Base-by-base conservation (phyloP, 2,329 filamentous ascomycete species). In the Knufia petricola region DNA sequence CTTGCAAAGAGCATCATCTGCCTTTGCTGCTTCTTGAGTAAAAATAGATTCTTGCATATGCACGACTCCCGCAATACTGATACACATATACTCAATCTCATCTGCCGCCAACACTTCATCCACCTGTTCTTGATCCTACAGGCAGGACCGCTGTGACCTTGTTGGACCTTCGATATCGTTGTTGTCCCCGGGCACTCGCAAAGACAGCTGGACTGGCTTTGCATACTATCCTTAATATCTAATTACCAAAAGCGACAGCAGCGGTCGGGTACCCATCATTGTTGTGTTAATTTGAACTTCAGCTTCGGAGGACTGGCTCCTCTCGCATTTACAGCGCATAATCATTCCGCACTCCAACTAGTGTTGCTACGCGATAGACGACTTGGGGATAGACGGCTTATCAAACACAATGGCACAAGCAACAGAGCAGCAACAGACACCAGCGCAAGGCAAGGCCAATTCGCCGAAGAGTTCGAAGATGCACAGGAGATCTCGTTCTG, bases 401-500 rank as follows among this genome's bases (percentile, higher is more conserved):
- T 9, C 6, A 13, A n/a, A 8, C 46, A 20, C 26, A 30, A 59
- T 59, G 55, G 54, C 50, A 37, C 51, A 56, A 38, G 38, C 53
- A 13, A 50, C 49, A 37, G 55, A 53, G 37, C 55, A 55, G 46
- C 55, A 51, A 46, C 37, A 43, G 34, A 51, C 50, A 12, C 49
- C 51, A n/a, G 43, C 63, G 58, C 15, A 17, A 6, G 62, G 54
- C 59, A 64, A 63, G 45, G 58, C 63, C 20, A 59, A 61, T 1
- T 56, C 58, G 15, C 55, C 69, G 55, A 76, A 68, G 58, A 69
- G 70, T 56, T 73, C 70, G 48, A 90, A 94, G 74, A 88, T 92
- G 82, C 90, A 95, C 69, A 82, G 88, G 66, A 81, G 90, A 63
- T 95, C 90, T 68, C 82, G 90, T 70, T 94, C 88, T 80, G 89